These are phyloP conservation scores for Saprolegnia parasitica DNA, from an alignment of 352 stramenopile species.

Conservation along the genomic window DNA sequence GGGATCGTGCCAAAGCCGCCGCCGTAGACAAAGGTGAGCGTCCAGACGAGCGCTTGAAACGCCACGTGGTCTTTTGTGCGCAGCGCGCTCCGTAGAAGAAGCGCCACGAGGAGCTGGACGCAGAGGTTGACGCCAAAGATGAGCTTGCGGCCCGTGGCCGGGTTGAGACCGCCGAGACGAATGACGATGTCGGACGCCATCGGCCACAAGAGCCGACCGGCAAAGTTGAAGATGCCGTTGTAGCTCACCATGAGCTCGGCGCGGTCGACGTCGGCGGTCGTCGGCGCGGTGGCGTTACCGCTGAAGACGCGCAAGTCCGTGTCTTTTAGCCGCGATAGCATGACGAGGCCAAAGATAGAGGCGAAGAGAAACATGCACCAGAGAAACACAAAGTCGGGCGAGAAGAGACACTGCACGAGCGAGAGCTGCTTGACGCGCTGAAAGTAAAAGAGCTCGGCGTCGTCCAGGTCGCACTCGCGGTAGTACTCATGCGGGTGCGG, in stretches of 20 bases:
- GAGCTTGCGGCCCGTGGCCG: conserved; percentile 40
- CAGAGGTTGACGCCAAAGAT: conserved; percentile 58
- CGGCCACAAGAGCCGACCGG: conserved; percentile 43
- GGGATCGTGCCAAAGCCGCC: conserved; percentile 30
- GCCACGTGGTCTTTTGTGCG: conserved; percentile 47
- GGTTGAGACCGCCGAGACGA: conserved; percentile 40
- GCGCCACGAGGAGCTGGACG: conserved; percentile 57
- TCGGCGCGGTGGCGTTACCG: conserved; percentile 32
- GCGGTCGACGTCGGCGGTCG: background rate
- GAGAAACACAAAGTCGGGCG: conserved; percentile 52
- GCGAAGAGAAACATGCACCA: conserved; percentile 62
- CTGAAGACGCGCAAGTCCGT: conserved; percentile 51
- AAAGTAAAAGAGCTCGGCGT: conserved; percentile 16
- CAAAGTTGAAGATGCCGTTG: conserved; percentile 59
- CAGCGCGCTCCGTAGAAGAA: conserved; percentile 49
- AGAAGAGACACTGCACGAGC: conserved; percentile 24
- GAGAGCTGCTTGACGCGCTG: conserved; percentile 39
- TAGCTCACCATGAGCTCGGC: conserved; percentile 38
- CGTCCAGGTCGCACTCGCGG: conserved; percentile 15
- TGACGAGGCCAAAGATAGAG: conserved; percentile 53
- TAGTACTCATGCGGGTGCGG: conserved; percentile 9
- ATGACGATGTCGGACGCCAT: conserved; percentile 44
- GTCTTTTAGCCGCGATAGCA: conserved; percentile 50
- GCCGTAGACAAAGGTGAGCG: conserved; percentile 53
- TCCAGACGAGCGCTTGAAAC: conserved; percentile 56